phyloP scores from a whole-genome alignment of 2,329 filamentous ascomycete species.

The Ambrosiella cleistominuta region DNA sequence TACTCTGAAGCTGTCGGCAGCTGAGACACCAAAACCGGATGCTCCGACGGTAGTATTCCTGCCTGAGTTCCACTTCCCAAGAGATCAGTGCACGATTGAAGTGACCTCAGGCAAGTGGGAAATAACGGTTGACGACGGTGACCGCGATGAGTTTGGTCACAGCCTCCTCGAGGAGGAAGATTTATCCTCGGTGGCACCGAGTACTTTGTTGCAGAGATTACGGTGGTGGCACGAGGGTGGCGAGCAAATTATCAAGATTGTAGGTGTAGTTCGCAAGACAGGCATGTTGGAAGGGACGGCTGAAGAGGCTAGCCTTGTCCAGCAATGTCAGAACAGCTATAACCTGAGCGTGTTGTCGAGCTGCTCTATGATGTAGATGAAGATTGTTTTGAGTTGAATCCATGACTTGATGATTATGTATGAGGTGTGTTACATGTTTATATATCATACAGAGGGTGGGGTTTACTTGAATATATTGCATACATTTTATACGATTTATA shows the following conservation, averaged over 20 bases:
- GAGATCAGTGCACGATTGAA: conserved; percentile 50
- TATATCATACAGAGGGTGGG: too few species aligned
- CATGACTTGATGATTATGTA: too few species aligned
- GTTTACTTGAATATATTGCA: too few species aligned
- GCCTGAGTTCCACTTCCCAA: conserved; percentile 83
- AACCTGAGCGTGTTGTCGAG: conserved; percentile 25
- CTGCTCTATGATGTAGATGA: conserved; percentile 34
- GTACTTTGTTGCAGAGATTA: conserved; percentile 55
- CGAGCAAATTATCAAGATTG: conserved; percentile 61
- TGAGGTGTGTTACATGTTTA: too few species aligned
- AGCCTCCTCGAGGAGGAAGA: neutral
- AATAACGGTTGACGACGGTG: conserved; percentile 49
- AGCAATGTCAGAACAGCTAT: conserved; percentile 40
- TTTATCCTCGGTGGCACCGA: conserved; percentile 15
- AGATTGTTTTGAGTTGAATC: neutral
- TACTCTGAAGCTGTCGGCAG: conserved; percentile 46
- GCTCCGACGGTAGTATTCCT: conserved; percentile 68
- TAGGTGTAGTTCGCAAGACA: conserved; percentile 49
- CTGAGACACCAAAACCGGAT: conserved; percentile 29
- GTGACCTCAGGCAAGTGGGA: conserved; percentile 82
- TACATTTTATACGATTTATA: neutral
- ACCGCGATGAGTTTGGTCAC: conserved; percentile 6
- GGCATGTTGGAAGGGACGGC: conserved; percentile 28
- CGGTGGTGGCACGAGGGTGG: conserved; percentile 89
- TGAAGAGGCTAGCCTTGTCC: conserved; percentile 65